These are phyloP conservation scores for Striga asiatica DNA, from an alignment of 257 asterid genomes.

Conservation along the genomic window DNA sequence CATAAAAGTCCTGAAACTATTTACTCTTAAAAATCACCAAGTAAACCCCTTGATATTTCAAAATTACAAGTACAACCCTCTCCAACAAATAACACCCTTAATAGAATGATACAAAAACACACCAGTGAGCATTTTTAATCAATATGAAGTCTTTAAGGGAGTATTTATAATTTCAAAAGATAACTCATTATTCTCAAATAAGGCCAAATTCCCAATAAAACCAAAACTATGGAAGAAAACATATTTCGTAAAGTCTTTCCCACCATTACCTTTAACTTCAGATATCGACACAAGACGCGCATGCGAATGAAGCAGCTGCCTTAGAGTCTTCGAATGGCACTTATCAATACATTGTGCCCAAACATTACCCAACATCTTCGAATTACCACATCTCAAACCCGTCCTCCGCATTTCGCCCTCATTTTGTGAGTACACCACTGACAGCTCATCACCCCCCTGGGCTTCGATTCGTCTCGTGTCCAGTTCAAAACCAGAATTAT, in stretches of 20 bases:
- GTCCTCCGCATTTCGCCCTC: slow-evolving; percentile 24
- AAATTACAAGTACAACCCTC: no score
- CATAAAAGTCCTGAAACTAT: no score
- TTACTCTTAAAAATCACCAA: no score
- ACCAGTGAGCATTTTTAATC: no score
- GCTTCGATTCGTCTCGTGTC: slow-evolving; percentile 21
- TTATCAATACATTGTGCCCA: slow-evolving; percentile 76
- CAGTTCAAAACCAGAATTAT: slow-evolving; percentile 1
- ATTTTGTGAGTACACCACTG: slow-evolving; percentile 18
- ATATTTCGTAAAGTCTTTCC: slow-evolving; percentile 1
- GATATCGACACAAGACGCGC: slow-evolving; percentile 78
- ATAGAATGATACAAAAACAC: no score
- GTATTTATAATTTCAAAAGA: background rate
- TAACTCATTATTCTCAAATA: no score
- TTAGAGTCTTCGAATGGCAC: slow-evolving; percentile 86
- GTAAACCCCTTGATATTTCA: no score
- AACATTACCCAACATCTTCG: slow-evolving; percentile 46
- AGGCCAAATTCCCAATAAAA: background rate
- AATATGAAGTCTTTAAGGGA: background rate
- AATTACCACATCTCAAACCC: slow-evolving; percentile 37
- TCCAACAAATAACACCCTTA: no score
- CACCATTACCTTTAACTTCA: slow-evolving; percentile 56
- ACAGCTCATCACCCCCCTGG: slow-evolving; percentile 16
- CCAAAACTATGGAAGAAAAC: background rate
- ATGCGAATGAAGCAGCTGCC: slow-evolving; percentile 62